These are phyloP conservation scores for Curvularia sp. DNA, from an alignment of 2,329 filamentous ascomycete species.

Conservation along the genomic window DNA sequence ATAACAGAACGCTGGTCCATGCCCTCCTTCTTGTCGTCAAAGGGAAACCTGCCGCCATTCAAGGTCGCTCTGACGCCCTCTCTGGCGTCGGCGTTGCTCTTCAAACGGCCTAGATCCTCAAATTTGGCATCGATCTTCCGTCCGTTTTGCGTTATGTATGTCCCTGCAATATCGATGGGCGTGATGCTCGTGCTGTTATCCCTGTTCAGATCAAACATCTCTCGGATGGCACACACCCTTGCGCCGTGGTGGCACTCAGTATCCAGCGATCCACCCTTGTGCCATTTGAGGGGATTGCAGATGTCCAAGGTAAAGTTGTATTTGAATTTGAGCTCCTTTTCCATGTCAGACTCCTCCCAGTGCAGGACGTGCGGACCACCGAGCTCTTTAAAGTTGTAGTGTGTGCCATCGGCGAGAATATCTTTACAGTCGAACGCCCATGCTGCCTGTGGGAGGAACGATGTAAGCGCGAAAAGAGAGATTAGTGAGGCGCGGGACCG, in stretches of 20 bases:
- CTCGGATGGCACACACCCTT: constrained; percentile 78
- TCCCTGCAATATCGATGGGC: constrained; percentile 77
- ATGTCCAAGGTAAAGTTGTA: constrained; percentile 84
- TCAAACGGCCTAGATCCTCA: constrained; percentile 69
- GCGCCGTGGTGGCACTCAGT: constrained; percentile 72
- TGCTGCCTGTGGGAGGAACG: constrained; percentile 37
- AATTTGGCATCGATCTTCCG: constrained; percentile 70
- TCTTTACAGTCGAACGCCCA: constrained; percentile 66
- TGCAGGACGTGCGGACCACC: constrained; percentile 73
- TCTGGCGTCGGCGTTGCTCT: constrained; percentile 69
- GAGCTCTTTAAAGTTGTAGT: constrained; percentile 70
- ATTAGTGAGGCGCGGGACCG: constrained; percentile 34
- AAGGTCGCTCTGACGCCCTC: constrained; percentile 77
- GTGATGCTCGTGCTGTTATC: constrained; percentile 59
- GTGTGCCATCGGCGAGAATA: constrained; percentile 64
- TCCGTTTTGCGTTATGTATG: constrained; percentile 62
- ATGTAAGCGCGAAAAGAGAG: constrained; percentile 31
- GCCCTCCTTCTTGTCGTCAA: constrained; percentile 56
- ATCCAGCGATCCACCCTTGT: constrained; percentile 59
- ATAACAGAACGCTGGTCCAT: constrained; percentile 76
- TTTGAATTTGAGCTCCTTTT: constrained; percentile 65
- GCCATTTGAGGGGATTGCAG: constrained; percentile 71
- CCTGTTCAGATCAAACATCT: constrained; percentile 59
- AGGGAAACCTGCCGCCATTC: constrained; percentile 62
- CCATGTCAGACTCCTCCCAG: constrained; percentile 52